These are phyloP conservation scores for Chaetomium tenue DNA, from an alignment of 495 filamentous ascomycete species.

Conservation along the genomic window DNA sequence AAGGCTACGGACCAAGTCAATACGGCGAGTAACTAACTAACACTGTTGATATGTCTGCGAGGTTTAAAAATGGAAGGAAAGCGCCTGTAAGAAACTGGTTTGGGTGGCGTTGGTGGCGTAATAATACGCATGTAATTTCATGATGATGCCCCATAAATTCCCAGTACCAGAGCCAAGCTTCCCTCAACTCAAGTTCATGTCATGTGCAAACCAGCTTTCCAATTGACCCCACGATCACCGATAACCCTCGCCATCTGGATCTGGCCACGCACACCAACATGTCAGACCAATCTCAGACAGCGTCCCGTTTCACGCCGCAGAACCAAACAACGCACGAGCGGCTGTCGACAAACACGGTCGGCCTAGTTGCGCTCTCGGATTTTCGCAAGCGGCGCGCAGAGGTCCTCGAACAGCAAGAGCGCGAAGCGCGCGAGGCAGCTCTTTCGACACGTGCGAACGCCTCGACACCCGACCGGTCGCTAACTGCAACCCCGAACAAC, in stretches of 20 bases:
- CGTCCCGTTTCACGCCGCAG: slow-evolving; percentile 72
- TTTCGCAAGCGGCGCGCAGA: slow-evolving; percentile 97
- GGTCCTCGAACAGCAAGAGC: slow-evolving; percentile 84
- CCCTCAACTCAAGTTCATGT: background rate
- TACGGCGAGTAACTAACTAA: background rate
- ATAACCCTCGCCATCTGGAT: background rate
- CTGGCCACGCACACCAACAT: slow-evolving; percentile 23
- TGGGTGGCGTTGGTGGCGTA: background rate
- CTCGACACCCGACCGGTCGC: slow-evolving; percentile 42
- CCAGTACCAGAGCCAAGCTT: background rate
- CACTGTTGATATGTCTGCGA: no score
- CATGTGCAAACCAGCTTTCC: no score
- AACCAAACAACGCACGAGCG: slow-evolving; percentile 80
- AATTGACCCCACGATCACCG: slow-evolving; percentile 4
- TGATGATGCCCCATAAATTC: background rate
- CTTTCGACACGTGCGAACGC: slow-evolving; percentile 45
- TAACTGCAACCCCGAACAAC: slow-evolving; percentile 43
- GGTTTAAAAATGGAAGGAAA: background rate
- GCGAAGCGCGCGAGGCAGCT: slow-evolving; percentile 67
- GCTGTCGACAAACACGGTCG: slow-evolving; percentile 89
- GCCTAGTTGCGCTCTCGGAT: slow-evolving; percentile 86
- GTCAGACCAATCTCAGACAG: slow-evolving; percentile 33
- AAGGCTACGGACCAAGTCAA: slow-evolving; percentile 11
- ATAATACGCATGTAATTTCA: background rate
- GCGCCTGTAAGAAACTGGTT: background rate